Evolutionary conservation across 495 filamentous ascomycete genomes (phyloP).

Genomic region (Rhypophila decipiens): DNA sequence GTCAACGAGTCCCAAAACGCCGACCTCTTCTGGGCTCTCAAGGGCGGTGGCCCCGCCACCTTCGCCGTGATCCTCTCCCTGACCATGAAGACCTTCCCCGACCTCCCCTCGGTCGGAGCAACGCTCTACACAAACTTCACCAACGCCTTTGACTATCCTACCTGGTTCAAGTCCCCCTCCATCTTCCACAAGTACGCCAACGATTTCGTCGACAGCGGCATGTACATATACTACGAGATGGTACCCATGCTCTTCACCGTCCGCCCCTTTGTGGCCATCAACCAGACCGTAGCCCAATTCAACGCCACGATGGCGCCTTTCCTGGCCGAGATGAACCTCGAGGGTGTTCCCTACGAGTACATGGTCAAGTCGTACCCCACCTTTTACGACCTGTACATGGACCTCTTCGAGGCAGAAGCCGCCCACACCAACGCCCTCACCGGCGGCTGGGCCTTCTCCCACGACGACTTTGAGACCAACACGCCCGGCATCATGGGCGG

Average conservation of each 20-base stretch:
- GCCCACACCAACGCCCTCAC: constrained; percentile 20
- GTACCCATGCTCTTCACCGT: constrained; percentile 15
- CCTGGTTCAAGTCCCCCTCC: constrained; percentile 39
- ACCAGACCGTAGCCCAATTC: constrained; percentile 24
- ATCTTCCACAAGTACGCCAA: constrained; percentile 42
- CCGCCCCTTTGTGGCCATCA: constrained; percentile 31
- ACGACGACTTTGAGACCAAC: constrained; percentile 28
- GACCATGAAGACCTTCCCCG: constrained; percentile 40
- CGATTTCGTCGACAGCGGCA: constrained; percentile 36
- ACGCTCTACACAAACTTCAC: constrained; percentile 25
- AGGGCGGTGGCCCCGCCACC: constrained; percentile 47
- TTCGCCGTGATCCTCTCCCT: constrained; percentile 50
- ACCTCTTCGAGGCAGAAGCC: constrained; percentile 29
- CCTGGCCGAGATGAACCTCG: constrained; percentile 26
- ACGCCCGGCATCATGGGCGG: constrained; percentile 29
- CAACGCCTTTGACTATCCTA: constrained; percentile 19
- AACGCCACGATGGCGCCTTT: constrained; percentile 28
- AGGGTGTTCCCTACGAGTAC: constrained; percentile 16
- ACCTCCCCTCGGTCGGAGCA: constrained; percentile 22
- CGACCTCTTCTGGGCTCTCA: constrained; percentile 55
- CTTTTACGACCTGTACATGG: constrained; percentile 34
- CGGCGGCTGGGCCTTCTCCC: constrained; percentile 36
- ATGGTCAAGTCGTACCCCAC: constrained; percentile 24
- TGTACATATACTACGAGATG: constrained; percentile 37
- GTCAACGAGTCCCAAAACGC: constrained; percentile 41